Evolutionary conservation across 2,329 filamentous ascomycete genomes (phyloP), one percentile per base, ranked within the genome.

Genomic region (Aspergillus candidus): DNA sequence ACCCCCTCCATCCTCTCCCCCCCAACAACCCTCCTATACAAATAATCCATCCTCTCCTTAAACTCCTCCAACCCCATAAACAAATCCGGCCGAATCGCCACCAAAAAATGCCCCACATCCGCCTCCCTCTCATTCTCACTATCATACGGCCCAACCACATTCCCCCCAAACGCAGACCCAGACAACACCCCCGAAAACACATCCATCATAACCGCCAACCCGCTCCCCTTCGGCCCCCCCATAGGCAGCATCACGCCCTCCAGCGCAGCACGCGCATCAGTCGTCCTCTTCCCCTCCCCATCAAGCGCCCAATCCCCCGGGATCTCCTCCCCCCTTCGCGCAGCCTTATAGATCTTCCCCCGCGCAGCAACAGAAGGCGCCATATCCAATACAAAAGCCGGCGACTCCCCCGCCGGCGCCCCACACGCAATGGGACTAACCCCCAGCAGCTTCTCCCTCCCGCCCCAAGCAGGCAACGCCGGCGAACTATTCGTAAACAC

Each of bases 191-290:
- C 87, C 0, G 85, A 89, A 59, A 93, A 91, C 2, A 94, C 84
- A 59, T 93, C 86, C 88, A 93, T 93, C 84, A 89, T 91, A 43
- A 93, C 79, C 0, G 84, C 72, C 33, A 93, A 63, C 0, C 78
- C 88, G 2, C 83, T 86, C 0, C 88, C 88, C 63, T 93, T 93
- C 0, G 87, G 86, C 0, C 88, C 87, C 2, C 86, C 86, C 84
- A 93, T 89, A 0, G 87, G 86, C 14, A 91, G 68, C 87, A 93
- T 91, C 3, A 90, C 84, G 1, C 86, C 86, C 30, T 80, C 78
- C 8, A 93, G 68, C 0, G 87, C 88, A 14, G 73, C 74, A 1
- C 73, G 77, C 0, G 88, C 86, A 54, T 93, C 85, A 44, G 84
- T 78, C 0, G 86, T 88, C n/a, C 68, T 73, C 11, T 71, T 70